Percentiles rank a stretch among this genome's conserved stretches.
These are phyloP conservation scores for Cutaneotrichosporon sp. DNA, from an alignment of 1,284 basidiomycete species.

Conservation along the genomic window DNA sequence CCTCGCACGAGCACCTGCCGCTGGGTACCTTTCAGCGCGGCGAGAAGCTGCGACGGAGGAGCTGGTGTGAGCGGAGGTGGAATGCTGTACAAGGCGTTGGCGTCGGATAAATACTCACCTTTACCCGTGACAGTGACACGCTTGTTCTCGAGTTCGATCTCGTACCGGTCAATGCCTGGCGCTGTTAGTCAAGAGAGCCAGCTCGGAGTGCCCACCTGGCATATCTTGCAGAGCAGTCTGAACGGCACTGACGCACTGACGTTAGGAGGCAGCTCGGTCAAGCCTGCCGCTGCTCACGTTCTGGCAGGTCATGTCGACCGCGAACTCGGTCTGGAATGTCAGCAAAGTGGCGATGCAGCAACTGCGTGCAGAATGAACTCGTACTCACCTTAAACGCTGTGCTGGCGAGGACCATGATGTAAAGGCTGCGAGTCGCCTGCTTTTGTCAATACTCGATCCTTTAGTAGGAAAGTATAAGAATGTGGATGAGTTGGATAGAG, in stretches of 20 bases:
- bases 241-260: slow-evolving; percentile 46
- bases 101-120: slow-evolving; percentile 31
- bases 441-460: no score
- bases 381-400: slow-evolving; percentile 32
- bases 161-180: slow-evolving; percentile 47
- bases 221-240: slow-evolving; percentile 33
- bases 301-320: slow-evolving; percentile 50
- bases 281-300: slow-evolving; percentile 25
- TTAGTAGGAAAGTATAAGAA: no score
- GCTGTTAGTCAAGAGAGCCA: neutral
- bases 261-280: neutral
- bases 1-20: slow-evolving; percentile 51
- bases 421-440: neutral
- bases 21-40: slow-evolving; percentile 46
- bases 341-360: neutral
- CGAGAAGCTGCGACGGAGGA: slow-evolving; percentile 46
- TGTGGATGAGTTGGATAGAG: no score
- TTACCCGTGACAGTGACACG: slow-evolving; percentile 47
- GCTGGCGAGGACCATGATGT: slow-evolving; percentile 21
- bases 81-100: no score
- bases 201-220: slow-evolving; percentile 20
- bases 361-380: no score
- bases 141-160: slow-evolving; percentile 48
- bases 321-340: slow-evolving; percentile 46
- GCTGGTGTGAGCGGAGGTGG: slow-evolving; percentile 35